Evolutionary conservation across 2,329 filamentous ascomycete genomes (phyloP), one percentile per base, ranked within the genome.

Genomic region (Gnomoniopsis smithogilvyi): DNA sequence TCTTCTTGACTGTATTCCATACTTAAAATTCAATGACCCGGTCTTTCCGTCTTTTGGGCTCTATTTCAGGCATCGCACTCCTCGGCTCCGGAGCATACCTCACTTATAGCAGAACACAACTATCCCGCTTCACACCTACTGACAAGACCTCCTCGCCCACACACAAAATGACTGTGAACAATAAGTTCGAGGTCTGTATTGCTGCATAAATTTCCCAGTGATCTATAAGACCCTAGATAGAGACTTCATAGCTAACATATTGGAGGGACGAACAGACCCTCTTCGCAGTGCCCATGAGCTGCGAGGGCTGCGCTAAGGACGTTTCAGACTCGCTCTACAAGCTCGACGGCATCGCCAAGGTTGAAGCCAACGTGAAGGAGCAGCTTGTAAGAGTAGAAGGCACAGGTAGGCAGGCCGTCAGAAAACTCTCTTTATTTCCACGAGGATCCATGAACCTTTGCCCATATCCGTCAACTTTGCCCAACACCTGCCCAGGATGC

Each of bases 211-310:
- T 21, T 14, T 24, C 6, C 10, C n/a, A 4, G 19, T 14, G 3
- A 12, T 12, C 17, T 47, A 53, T 2, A 17, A 17, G 3, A 24
- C 11, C 15, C 36, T 15, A 10, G 14, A 43, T 33, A 54, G n/a
- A 30, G 14, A 45, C 19, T 4, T 22, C 3, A 41, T 24, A n/a
- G 21, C 43, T 48, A 36, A 62, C 56, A 43, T 15, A 38, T 12
- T n/a, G 41, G 34, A 30, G 26, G n/a, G 22, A 34, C 45, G 26
- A 67, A 69, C 67, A 98, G 89, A 96, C 94, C 62, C 89, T 94
- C 64, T 98, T 98, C 74, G 92, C 94, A 64, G 95, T 98, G 67
- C 93, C 92, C 57, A 88, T 98, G 80, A 92, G 88, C 76, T 98
- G 95, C 78, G 89, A 96, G 68, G 80, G 83, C 70, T 98, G 95